Conservation (phyloP, 2,329 filamentous ascomycete genomes). For the Colletotrichum shisoi region DNA sequence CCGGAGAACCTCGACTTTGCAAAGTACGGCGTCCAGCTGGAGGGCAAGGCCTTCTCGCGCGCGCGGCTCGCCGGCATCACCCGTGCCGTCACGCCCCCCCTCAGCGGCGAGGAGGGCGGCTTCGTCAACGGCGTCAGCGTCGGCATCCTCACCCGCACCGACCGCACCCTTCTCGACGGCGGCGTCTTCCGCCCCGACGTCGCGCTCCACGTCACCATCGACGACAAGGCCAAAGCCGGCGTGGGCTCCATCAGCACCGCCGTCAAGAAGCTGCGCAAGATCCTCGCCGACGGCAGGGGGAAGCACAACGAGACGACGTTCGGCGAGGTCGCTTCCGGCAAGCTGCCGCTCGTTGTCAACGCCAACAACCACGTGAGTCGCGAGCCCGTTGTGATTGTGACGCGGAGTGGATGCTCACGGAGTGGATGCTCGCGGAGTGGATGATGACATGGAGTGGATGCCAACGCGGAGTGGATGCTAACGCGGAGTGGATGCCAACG, state of each 20-base stretch:
- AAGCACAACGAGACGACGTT: constrained; percentile 50
- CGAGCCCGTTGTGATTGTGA: not conserved
- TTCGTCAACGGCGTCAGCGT: constrained; percentile 54
- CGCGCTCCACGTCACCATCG: constrained; percentile 53
- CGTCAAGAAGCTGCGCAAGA: constrained; percentile 49
- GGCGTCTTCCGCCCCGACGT: constrained; percentile 54
- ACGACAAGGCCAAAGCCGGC: constrained; percentile 46
- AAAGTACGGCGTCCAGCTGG: constrained; percentile 53
- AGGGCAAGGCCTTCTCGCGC: constrained; percentile 52
- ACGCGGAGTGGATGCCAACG: no score
- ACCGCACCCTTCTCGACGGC: constrained; percentile 51
- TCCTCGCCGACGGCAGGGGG: constrained; percentile 48
- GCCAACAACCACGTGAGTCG: constrained; percentile 41
- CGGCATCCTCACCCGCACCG: constrained; percentile 51
- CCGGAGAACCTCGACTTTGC: constrained; percentile 49
- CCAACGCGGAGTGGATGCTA: constrained; percentile 12
- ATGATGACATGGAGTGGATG: not conserved
- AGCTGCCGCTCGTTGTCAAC: constrained; percentile 52
- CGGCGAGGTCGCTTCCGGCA: constrained; percentile 49
- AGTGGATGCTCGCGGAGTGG: not conserved
- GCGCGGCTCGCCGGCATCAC: constrained; percentile 56
- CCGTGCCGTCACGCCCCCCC: constrained; percentile 52
- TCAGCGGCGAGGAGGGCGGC: constrained; percentile 41
- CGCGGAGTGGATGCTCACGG: not conserved
- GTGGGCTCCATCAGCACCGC: constrained; percentile 42